Percentiles rank a stretch among this genome's conserved stretches.
Evolutionary conservation across 768 basidiomycete genomes (phyloP).

Genomic region (Russula brevipes): DNA sequence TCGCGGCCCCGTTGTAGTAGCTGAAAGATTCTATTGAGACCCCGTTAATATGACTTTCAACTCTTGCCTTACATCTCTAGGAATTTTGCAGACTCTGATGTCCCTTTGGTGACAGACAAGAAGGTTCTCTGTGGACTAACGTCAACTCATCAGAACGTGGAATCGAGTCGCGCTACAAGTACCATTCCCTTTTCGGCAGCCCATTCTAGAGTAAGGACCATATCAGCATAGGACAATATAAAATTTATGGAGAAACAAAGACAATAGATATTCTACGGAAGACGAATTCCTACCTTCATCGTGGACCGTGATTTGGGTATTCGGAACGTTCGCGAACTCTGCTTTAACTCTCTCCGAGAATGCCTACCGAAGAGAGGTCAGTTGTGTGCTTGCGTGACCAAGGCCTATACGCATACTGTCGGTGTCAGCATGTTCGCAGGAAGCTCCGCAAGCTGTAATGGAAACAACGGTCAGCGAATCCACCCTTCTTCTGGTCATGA

Average conservation of each 20-base stretch:
- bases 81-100: slow-evolving; percentile 79
- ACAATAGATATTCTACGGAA: neutral
- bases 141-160: neutral
- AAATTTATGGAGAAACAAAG: neutral
- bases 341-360: slow-evolving; percentile 68
- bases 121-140: slow-evolving; percentile 55
- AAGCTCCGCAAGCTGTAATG: slow-evolving; percentile 66
- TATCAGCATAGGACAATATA: neutral
- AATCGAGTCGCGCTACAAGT: slow-evolving; percentile 1
- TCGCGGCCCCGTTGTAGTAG: slow-evolving; percentile 73
- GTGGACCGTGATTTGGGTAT: slow-evolving; percentile 63
- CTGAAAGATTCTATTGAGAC: slow-evolving; percentile 34
- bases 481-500: neutral
- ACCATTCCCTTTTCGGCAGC: slow-evolving; percentile 83
- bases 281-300: slow-evolving; percentile 56
- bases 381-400: slow-evolving; percentile 21
- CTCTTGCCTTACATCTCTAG: slow-evolving; percentile 60
- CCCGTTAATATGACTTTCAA: neutral
- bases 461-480: neutral
- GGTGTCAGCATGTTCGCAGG: slow-evolving; percentile 87
- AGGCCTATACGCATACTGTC: slow-evolving; percentile 43
- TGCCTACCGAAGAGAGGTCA: slow-evolving; percentile 34
- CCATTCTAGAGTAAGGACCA: slow-evolving; percentile 51
- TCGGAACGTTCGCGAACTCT: slow-evolving; percentile 59
- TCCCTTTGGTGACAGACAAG: slow-evolving; percentile 81